phyloP scores from a whole-genome alignment of 1,284 basidiomycete species.

The Psilocybe mexicana region DNA sequence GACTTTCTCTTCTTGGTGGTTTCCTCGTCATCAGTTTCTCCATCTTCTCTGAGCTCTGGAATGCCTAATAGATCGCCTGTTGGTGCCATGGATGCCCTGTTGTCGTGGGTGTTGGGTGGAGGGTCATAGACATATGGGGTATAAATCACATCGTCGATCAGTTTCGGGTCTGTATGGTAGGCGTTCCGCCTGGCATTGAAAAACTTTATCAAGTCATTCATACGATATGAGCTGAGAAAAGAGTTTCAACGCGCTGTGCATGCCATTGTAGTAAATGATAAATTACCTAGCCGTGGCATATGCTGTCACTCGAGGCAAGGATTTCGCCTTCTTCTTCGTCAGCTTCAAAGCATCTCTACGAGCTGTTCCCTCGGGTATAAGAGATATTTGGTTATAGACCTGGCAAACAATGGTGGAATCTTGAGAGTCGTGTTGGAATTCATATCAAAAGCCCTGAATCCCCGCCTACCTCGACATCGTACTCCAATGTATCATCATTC shows the following conservation, averaged over 20 bases:
- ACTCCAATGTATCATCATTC: constrained; percentile 64
- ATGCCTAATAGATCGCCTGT: constrained; percentile 75
- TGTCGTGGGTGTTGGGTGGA: constrained; percentile 32
- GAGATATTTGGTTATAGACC: constrained; percentile 88
- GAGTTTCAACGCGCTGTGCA: neutral
- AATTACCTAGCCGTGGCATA: constrained; percentile 88
- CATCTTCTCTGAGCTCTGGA: constrained; percentile 56
- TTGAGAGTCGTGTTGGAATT: neutral
- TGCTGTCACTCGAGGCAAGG: constrained; percentile 91
- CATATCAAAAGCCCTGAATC: neutral
- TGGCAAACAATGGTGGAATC: constrained; percentile 28
- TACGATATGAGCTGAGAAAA: constrained; percentile 75
- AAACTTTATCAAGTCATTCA: constrained; percentile 86
- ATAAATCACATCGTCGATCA: constrained; percentile 82
- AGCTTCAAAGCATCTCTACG: constrained; percentile 86
- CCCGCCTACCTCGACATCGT: constrained; percentile 64
- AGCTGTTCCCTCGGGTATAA: constrained; percentile 93
- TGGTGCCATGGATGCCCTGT: constrained; percentile 25
- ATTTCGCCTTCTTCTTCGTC: constrained; percentile 94
- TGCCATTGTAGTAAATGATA: neutral
- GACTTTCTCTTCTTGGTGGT: constrained; percentile 47
- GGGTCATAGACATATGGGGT: constrained; percentile 79
- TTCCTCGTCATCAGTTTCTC: constrained; percentile 33
- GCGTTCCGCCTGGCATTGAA: constrained; percentile 79
- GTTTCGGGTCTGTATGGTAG: constrained; percentile 82